These are phyloP conservation scores for Trichophyton equinum DNA, from an alignment of 2,329 filamentous ascomycete genomes.

Conservation along the genomic window DNA sequence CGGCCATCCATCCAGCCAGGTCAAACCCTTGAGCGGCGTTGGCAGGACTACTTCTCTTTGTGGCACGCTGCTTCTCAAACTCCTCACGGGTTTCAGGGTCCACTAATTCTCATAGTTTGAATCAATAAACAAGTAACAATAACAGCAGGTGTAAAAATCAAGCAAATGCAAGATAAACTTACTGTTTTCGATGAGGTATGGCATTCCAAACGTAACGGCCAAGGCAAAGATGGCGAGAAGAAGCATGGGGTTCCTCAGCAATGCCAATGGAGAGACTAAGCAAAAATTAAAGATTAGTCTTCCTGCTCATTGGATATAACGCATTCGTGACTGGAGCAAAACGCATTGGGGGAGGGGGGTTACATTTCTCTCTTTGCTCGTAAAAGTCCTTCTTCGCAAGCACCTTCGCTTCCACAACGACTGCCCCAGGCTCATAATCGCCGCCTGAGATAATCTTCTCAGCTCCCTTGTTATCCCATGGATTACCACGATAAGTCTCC, in stretches of 20 bases:
- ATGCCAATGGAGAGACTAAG: constrained; percentile 61
- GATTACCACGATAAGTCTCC: constrained; percentile 80
- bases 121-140: too few relatives aligned
- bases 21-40: constrained; percentile 49
- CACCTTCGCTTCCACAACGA: constrained; percentile 50
- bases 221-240: constrained; percentile 76
- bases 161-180: constrained; percentile 30
- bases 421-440: constrained; percentile 25
- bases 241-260: constrained; percentile 95
- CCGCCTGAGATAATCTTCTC: constrained; percentile 32
- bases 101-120: constrained; percentile 45
- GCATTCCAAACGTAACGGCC: constrained; percentile 79
- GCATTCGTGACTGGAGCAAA: too few relatives aligned
- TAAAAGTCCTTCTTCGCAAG: constrained; percentile 61
- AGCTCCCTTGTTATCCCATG: constrained; percentile 70
- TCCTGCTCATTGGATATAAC: background rate
- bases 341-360: constrained; percentile 22
- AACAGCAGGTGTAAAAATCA: too few relatives aligned
- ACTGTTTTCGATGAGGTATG: constrained; percentile 93
- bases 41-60: constrained; percentile 31
- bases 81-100: constrained; percentile 91
- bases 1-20: constrained; percentile 56
- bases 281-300: background rate
- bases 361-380: constrained; percentile 61
- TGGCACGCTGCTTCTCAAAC: constrained; percentile 67